phyloP scores from a whole-genome alignment of 164 flowering plant genomes.

The Amborella trichopoda region DNA sequence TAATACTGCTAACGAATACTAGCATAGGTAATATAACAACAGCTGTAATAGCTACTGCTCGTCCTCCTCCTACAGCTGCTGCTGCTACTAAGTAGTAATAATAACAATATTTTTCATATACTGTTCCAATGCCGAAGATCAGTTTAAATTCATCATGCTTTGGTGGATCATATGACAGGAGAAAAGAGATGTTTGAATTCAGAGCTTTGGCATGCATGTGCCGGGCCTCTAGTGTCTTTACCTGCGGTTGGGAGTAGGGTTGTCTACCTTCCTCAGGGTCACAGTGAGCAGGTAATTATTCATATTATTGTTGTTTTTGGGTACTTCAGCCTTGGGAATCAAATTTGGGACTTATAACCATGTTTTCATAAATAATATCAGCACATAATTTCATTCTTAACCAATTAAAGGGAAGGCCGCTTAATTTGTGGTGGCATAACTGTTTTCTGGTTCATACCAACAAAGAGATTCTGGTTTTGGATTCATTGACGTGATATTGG shows the following conservation, averaged over 20 bases:
- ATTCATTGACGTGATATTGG: neutral
- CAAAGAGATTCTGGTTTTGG: neutral
- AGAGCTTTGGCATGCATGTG: constrained; percentile 95
- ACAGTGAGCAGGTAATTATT: constrained; percentile 71
- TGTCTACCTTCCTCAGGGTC: constrained; percentile 89
- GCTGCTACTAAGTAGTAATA: neutral
- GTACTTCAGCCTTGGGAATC: too few relatives aligned
- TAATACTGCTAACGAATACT: too few relatives aligned
- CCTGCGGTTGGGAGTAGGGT: constrained; percentile 70
- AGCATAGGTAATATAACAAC: neutral
- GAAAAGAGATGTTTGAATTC: constrained; percentile 83
- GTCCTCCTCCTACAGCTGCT: neutral
- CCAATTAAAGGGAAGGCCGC: too few relatives aligned
- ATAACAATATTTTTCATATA: neutral
- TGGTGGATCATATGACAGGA: constrained; percentile 23
- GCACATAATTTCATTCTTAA: too few relatives aligned
- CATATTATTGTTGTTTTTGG: too few relatives aligned
- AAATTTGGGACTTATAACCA: too few relatives aligned
- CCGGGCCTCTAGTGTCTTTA: constrained; percentile 83
- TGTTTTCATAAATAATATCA: too few relatives aligned
- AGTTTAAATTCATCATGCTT: neutral
- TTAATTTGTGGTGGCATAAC: too few relatives aligned
- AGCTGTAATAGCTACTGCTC: neutral
- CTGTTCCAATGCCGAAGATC: neutral
- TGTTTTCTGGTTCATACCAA: too few relatives aligned